Percentiles rank a stretch among this genome's conserved stretches.
phyloP scores from a whole-genome alignment of 2,329 filamentous ascomycete species.

The Scedosporium apiospermum region DNA sequence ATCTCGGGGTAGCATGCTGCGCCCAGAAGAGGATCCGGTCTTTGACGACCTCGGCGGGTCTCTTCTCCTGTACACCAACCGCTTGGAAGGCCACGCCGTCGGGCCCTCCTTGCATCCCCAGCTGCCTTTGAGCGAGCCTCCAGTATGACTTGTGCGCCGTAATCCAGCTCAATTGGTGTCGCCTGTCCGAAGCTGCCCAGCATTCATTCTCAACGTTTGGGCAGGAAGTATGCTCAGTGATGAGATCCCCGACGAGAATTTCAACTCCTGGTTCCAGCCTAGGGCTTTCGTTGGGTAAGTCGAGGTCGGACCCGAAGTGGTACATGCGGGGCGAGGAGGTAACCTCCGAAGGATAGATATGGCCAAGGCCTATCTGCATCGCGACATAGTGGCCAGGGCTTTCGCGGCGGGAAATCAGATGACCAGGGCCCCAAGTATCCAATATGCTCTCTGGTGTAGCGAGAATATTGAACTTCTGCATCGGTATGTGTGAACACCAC shows the following conservation, averaged over 20 bases:
- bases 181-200: neutral
- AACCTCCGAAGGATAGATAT: neutral
- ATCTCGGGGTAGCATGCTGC: neutral
- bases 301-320: neutral
- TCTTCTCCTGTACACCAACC: neutral
- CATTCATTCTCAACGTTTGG: neutral
- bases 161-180: neutral
- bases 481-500: neutral
- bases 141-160: neutral
- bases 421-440: neutral
- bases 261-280: neutral
- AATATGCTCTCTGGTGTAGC: neutral
- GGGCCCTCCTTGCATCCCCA: neutral
- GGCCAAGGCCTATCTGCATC: neutral
- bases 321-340: neutral
- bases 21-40: neutral
- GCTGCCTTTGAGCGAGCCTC: neutral
- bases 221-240: neutral
- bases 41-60: neutral
- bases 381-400: neutral
- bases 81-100: neutral
- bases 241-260: neutral
- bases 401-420: neutral
- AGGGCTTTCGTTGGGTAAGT: neutral
- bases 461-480: neutral